Evolutionary conservation across 2,329 filamentous ascomycete species (phyloP), one percentile per base, ranked within the genome.

Genomic region (Exophiala sp.): DNA sequence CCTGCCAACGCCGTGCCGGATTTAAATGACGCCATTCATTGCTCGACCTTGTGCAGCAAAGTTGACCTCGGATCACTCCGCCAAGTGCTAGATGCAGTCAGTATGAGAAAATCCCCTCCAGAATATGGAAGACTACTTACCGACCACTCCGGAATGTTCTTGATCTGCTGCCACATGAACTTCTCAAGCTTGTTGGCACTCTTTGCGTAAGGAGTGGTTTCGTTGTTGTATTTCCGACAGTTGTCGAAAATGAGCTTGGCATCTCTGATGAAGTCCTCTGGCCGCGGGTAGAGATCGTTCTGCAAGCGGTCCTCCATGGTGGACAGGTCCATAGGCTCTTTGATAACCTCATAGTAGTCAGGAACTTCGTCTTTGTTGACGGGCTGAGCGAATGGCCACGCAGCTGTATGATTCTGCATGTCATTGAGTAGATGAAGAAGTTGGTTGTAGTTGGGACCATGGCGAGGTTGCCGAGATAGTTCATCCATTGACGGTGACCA

Each of bases 401-500:
- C 86, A 6, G 86, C 85, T 60, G 83, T 83, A 70, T 95, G 89
- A 66, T 96, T 97, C 66, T 97, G 90, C 68, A 97, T 81, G 64
- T 95, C 88, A 68, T 94, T 95, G 58, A 98, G 83, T 5, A 98
- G 79, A 66, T 93, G 88, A 10, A 95, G 79, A 2, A 98, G 82
- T 60, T 94, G 86, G 66, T 93, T 95, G 74, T 95, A 96, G 66
- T 96, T 95, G 39, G 93, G 93, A 0, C 93, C 93, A 65, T 96
- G 91, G 29, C 93, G 88, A 22, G 93, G 91, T 66, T 95, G 89
- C 29, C 93, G 86, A 1, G 93, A 89, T 18, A 98, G 78, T 66
- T 95, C 89, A 70, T 98, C 93, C 93, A 98, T 98, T 64, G 95
- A 91, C 1, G 88, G 86, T 0, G 88, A 94, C 93, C 93, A 98